Evolutionary conservation across 163 green algal species (phyloP).

Genomic region (Scenedesmus sp.): DNA sequence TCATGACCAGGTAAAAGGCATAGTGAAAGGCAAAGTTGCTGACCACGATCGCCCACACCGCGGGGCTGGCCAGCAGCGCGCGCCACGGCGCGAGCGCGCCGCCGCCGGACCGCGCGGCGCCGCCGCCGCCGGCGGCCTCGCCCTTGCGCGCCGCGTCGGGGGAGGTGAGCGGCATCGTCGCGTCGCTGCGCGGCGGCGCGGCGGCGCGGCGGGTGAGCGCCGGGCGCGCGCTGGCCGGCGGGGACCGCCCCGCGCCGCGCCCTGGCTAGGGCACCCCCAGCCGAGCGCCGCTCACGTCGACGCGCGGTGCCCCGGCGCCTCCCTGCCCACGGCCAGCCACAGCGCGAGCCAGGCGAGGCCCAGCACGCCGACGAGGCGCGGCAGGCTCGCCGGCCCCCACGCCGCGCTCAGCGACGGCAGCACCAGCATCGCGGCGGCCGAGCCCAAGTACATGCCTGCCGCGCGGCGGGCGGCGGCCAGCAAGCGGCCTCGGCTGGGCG

Average conservation of each 20-base stretch:
- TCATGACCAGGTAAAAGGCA: slow-evolving; percentile 98
- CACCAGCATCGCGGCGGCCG: slow-evolving; percentile 87
- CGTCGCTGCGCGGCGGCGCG: slow-evolving; percentile 48
- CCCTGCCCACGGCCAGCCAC: slow-evolving; percentile 78
- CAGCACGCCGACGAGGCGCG: slow-evolving; percentile 73
- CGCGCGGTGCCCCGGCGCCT: no score
- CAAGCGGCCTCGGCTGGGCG: no score
- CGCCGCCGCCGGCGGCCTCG: background rate
- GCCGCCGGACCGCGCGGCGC: background rate
- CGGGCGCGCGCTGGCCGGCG: no score
- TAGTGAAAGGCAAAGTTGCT: slow-evolving; percentile 99
- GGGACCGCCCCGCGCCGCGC: no score
- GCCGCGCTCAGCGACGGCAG: slow-evolving; percentile 75
- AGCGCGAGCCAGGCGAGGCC: slow-evolving; percentile 79
- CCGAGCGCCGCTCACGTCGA: background rate
- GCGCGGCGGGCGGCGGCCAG: no score
- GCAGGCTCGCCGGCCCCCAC: slow-evolving; percentile 65
- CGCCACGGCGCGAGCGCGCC: slow-evolving; percentile 69
- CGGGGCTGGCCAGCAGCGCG: slow-evolving; percentile 70
- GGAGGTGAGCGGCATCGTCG: slow-evolving; percentile 55
- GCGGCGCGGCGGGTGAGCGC: no score
- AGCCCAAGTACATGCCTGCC: slow-evolving; percentile 94
- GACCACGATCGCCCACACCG: slow-evolving; percentile 91
- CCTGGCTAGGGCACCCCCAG: no score
- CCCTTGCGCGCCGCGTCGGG: slow-evolving; percentile 31